These are phyloP conservation scores for Coffea canephora DNA, from an alignment of 257 asterid genomes.

Conservation along the genomic window DNA sequence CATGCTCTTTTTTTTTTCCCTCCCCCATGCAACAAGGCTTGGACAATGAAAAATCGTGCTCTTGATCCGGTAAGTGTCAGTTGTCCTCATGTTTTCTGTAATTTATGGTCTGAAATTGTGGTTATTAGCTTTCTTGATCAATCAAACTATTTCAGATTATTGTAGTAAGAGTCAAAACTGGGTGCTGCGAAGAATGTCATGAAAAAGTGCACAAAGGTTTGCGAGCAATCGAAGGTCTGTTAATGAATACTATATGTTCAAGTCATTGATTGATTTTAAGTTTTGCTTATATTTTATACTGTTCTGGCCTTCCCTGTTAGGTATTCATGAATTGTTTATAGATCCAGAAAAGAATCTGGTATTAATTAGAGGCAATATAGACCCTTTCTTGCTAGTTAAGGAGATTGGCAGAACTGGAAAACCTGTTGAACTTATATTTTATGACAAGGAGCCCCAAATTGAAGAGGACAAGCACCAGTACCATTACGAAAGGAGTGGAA, in stretches of 20 bases:
- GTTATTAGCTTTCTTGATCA: neutral
- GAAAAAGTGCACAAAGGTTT: neutral
- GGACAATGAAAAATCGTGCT: neutral
- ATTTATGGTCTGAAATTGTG: neutral
- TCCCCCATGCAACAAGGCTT: too few species aligned
- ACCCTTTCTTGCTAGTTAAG: conserved; percentile 11
- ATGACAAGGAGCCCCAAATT: neutral
- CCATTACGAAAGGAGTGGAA: neutral
- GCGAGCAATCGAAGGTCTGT: neutral
- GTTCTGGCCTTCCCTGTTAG: neutral
- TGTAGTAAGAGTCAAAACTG: neutral
- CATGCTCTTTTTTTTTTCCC: too few species aligned
- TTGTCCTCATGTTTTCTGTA: neutral
- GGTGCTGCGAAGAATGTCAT: neutral
- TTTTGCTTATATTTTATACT: too few species aligned
- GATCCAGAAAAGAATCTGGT: conserved; percentile 17
- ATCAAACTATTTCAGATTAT: neutral
- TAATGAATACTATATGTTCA: too few species aligned
- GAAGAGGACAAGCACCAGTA: neutral
- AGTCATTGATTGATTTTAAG: too few species aligned
- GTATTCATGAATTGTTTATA: conserved; percentile 3
- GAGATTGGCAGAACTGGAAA: conserved; percentile 7
- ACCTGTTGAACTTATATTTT: too few species aligned
- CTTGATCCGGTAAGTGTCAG: neutral
- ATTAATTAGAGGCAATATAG: conserved; percentile 11